Conservation (phyloP, 768 basidiomycete species). For the Brasilioporus rufonigricans region DNA sequence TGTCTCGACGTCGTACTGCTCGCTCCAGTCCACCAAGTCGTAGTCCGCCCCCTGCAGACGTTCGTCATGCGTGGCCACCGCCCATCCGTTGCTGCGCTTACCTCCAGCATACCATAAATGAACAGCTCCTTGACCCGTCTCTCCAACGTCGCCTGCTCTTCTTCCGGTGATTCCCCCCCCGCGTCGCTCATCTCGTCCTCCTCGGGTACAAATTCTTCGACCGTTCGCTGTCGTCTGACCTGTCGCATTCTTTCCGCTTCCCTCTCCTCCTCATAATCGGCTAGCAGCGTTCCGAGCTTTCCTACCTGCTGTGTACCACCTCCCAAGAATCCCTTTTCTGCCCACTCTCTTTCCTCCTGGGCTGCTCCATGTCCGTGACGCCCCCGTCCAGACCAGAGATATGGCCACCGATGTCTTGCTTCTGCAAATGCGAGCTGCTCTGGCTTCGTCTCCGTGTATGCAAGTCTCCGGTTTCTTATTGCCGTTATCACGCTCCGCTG, state of each 20-base stretch:
- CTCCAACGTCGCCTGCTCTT: constrained; percentile 52
- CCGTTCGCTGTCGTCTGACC: constrained; percentile 39
- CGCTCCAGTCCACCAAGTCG: constrained; percentile 73
- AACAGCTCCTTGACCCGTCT: constrained; percentile 64
- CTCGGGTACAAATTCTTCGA: constrained; percentile 49
- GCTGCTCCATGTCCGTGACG: constrained; percentile 50
- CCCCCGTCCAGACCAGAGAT: constrained; percentile 61
- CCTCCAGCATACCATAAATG: constrained; percentile 75
- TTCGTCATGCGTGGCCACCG: background rate
- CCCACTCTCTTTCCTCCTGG: constrained; percentile 72
- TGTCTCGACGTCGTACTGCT: constrained; percentile 56
- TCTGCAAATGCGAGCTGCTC: constrained; percentile 50
- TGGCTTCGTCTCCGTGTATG: constrained; percentile 56
- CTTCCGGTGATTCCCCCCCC: constrained; percentile 47
- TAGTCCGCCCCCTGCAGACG: constrained; percentile 60
- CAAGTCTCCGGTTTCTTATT: constrained; percentile 73
- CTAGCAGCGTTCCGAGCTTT: constrained; percentile 63
- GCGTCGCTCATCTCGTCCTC: constrained; percentile 67
- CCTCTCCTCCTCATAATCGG: constrained; percentile 76
- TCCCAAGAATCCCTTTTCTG: constrained; percentile 58
- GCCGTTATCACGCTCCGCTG: constrained; percentile 59
- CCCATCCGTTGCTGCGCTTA: constrained; percentile 31
- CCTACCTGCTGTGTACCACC: constrained; percentile 56
- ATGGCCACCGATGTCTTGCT: constrained; percentile 62
- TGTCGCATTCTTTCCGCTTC: constrained; percentile 58